Conservation (phyloP, 2,329 filamentous ascomycete genomes). For the Alternaria conjuncta region DNA sequence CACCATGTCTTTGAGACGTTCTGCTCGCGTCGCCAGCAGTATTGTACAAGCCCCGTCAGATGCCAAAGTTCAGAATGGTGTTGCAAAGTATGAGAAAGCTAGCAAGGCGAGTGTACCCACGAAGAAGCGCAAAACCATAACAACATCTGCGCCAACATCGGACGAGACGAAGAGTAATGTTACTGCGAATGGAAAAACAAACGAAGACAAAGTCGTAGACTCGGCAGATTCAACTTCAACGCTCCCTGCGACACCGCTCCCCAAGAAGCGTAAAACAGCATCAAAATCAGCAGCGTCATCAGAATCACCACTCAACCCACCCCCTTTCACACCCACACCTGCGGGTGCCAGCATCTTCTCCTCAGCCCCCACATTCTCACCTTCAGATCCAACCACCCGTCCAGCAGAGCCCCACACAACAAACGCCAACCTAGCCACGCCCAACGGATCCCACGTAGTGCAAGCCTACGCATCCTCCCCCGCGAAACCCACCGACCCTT, state of each 20-base stretch:
- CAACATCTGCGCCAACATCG: conserved; percentile 6
- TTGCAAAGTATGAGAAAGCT: conserved; percentile 17
- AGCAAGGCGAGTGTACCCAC: conserved; percentile 13
- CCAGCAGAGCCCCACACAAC: conserved; percentile 69
- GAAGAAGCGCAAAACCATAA: conserved; percentile 35
- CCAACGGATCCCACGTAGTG: conserved; percentile 69
- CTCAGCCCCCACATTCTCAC: conserved; percentile 30
- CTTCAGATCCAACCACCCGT: conserved; percentile 59
- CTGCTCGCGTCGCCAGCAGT: conserved; percentile 53
- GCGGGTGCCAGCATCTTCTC: conserved; percentile 56
- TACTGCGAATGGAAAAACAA: background rate
- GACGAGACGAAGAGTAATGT: background rate
- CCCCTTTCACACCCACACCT: conserved; percentile 54
- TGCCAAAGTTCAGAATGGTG: conserved; percentile 12
- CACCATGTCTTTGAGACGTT: conserved; percentile 61
- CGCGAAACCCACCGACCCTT: conserved; percentile 32
- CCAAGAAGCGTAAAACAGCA: conserved; percentile 34
- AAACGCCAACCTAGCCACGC: conserved; percentile 75
- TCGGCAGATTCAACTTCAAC: conserved; percentile 19
- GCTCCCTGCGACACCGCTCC: conserved; percentile 38
- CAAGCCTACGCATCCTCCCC: conserved; percentile 50
- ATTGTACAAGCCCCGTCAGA: conserved; percentile 26
- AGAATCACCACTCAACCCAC: conserved; percentile 26
- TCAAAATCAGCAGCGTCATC: background rate
- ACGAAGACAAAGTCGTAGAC: background rate